Evolutionary conservation across 164 flowering plant species (phyloP), one percentile per base, ranked within the genome.

Genomic region (Annona squamosa): DNA sequence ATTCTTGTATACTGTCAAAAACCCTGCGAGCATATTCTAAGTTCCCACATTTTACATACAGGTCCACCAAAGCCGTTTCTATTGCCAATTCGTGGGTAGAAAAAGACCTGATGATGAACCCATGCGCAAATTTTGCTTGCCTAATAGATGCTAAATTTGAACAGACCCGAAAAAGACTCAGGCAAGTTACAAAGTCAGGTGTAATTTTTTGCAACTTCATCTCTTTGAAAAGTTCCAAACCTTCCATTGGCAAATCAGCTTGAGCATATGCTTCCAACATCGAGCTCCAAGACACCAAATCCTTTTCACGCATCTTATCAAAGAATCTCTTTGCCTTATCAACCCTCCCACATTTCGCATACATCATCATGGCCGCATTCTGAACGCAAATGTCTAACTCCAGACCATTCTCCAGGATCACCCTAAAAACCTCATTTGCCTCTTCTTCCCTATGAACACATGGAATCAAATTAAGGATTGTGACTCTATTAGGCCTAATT

Each of bases 351-450:
- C 81, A 76, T 45, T 75, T 69, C 2, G 84, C 75, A 44, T 71
- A 81, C 86, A 81, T 81, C 56, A 70, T 68, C 75, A 83, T 72
- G 9, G 75, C 74, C 1, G 82, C 81, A 81, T 65, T 83, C 75
- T 72, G 78, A 5, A 81, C 48, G 17, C 72, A 56, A 3, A 70
- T 74, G 52, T 83, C 80, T 6, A 63, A 57, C 67, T 71, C 73
- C 71, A 77, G 72, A 18, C 72, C 65, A 26, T 73, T 65, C 48
- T 70, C 81, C 12, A 76, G 5, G 5, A 81, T 75, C 62, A 79
- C 65, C 56, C 70, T 71, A 42, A 56, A 67, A 17, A 83, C 44
- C 41, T 75, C 70, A 66, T 81, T 64, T 2, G 82, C 80, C 48
- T 73, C 77, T 18, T 63, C 67, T 57, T 71, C 71, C 41, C 63